phyloP scores from a whole-genome alignment of 1,284 basidiomycete genomes.

The Microbotryum saponariae region DNA sequence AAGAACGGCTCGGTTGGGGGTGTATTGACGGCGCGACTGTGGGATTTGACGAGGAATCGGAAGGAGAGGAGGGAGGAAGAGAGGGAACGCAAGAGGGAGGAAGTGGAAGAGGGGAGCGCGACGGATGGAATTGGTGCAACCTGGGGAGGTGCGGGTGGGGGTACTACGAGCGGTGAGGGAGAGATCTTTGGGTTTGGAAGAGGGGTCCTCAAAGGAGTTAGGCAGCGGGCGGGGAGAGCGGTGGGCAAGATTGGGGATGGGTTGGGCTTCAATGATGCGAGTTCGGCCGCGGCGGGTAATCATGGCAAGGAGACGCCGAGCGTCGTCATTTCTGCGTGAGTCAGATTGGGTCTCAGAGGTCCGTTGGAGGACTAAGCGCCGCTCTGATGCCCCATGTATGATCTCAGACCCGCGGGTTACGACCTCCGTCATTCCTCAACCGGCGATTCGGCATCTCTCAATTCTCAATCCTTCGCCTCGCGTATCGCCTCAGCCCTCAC shows the following conservation, averaged over 20 bases:
- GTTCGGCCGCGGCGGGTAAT: background rate
- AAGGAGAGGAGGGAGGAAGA: background rate
- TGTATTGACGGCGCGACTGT: background rate
- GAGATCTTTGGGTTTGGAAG: background rate
- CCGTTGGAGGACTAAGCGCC: too few relatives aligned
- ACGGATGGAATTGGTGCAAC: background rate
- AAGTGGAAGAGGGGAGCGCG: background rate
- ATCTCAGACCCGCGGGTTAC: background rate
- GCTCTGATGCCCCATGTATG: too few relatives aligned
- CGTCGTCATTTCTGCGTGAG: slow-evolving; percentile 4
- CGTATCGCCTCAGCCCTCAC: slow-evolving; percentile 2
- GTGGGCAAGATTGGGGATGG: slow-evolving; percentile 2
- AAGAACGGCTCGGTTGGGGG: background rate
- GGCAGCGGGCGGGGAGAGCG: slow-evolving; percentile 11
- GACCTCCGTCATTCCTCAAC: background rate
- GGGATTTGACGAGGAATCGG: background rate
- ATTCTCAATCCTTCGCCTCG: background rate
- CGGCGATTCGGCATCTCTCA: background rate
- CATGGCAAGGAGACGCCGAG: background rate
- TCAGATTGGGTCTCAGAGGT: background rate
- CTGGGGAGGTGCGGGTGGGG: background rate
- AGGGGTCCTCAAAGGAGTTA: slow-evolving; percentile 7
- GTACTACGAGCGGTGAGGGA: background rate
- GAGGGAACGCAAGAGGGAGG: background rate
- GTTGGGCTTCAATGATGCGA: background rate